These are phyloP conservation scores for rapeseed (Brassica napus) DNA, from an alignment of 345 rosid species.

Conservation along the genomic window DNA sequence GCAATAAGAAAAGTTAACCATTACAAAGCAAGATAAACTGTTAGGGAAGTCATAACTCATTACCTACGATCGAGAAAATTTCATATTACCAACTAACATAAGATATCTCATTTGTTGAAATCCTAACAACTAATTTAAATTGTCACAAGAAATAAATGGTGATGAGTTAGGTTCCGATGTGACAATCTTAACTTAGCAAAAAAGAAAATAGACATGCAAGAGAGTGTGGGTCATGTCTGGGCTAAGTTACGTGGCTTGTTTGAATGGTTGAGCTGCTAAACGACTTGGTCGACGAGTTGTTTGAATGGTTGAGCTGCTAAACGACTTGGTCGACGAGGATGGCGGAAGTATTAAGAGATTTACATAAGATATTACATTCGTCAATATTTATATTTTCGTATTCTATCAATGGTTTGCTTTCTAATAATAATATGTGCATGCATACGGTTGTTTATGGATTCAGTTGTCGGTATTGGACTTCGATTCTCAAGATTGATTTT, in stretches of 20 bases:
- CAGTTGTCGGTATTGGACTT: not conserved
- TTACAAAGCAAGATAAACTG: no score
- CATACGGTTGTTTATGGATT: not conserved
- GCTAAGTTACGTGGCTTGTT: not conserved
- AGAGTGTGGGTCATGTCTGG: slow-evolving; percentile 14
- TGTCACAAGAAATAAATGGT: not conserved
- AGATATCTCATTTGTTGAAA: no score
- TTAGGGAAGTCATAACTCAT: no score
- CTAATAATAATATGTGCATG: not conserved
- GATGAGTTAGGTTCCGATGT: slow-evolving; percentile 29
- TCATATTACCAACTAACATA: no score
- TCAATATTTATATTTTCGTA: not conserved
- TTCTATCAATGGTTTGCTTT: not conserved
- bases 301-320: not conserved
- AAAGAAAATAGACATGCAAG: slow-evolving; percentile 13
- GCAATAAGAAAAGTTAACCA: no score
- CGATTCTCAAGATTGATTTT: not conserved
- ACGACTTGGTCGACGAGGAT: not conserved
- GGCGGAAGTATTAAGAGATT: not conserved
- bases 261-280: not conserved
- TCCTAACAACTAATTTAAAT: no score
- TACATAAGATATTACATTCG: not conserved
- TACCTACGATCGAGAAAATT: no score
- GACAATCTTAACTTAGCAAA: slow-evolving; percentile 8
- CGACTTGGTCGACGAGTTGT: not conserved